phyloP scores from a whole-genome alignment of 176 grass and related monocot genomes.

The Microstegium vimineum region DNA sequence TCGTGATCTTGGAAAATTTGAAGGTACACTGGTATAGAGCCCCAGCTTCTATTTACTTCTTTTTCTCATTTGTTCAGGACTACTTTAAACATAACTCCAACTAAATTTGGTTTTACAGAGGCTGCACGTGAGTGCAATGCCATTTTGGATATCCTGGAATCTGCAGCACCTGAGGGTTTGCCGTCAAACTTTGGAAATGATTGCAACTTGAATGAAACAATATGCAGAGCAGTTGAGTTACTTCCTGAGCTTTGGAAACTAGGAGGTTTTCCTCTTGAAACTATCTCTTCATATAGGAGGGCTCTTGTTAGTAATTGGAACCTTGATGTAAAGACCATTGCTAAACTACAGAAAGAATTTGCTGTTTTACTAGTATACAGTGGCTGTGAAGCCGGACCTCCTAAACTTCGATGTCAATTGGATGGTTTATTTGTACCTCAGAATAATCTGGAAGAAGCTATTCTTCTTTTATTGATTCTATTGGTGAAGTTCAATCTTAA shows the following conservation, averaged over 20 bases:
- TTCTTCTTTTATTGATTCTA: conserved; percentile 82
- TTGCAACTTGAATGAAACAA: conserved; percentile 65
- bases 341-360: conserved; percentile 82
- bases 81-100: conserved; percentile 12
- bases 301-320: conserved; percentile 77
- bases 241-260: conserved; percentile 78
- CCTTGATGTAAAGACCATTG: conserved; percentile 39
- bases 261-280: conserved; percentile 54
- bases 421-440: conserved; percentile 67
- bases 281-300: conserved; percentile 70
- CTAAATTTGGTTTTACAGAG: conserved; percentile 53
- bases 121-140: conserved; percentile 60
- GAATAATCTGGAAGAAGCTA: conserved; percentile 89
- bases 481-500: conserved; percentile 69
- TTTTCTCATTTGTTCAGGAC: background rate
- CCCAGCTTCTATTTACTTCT: background rate
- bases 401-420: conserved; percentile 51
- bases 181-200: conserved; percentile 37
- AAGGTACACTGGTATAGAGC: conserved; percentile 56
- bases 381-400: conserved; percentile 56
- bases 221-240: conserved; percentile 66
- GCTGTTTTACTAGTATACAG: conserved; percentile 77
- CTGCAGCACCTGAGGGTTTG: conserved; percentile 54
- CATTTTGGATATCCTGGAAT: conserved; percentile 68
- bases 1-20: conserved; percentile 60